Evolutionary conservation across 257 asterid genomes (phyloP), one percentile per base, ranked within the genome.

Genomic region (Paraleonurus japonicus): DNA sequence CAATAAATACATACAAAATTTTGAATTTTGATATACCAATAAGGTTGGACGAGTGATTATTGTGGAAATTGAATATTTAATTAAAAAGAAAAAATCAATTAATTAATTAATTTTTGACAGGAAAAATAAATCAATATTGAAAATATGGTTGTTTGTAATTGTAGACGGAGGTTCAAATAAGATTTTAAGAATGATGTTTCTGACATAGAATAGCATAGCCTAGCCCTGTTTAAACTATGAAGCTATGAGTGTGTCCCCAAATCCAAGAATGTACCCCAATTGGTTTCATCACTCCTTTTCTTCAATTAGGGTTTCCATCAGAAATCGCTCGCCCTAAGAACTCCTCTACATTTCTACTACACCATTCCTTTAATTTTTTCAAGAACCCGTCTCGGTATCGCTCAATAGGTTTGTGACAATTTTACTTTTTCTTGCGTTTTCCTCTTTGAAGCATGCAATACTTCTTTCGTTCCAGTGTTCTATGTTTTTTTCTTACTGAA

Each of bases 231-330:
- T n/a, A n/a, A n/a, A n/a, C n/a, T n/a, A n/a, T n/a, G n/a, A n/a
- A n/a, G n/a, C n/a, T n/a, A n/a, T n/a, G n/a, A n/a, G n/a, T n/a
- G 27, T 13, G 13, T 7, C 28, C 17, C 66, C 26, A 48, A 61
- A 55, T 68, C 70, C n/a, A 50, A 17, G 60, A 47, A n/a, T 69
- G 67, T 20, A 23, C 20, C 75, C 65, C 58, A 5, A 35, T 22
- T 35, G 43, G 4, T n/a, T 27, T 50, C 62, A 10, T 16, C 75
- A 39, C 3, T 41, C 23, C 62, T 28, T 50, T 28, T 19, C 13
- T 47, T n/a, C 51, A 23, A 58, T 77, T 81, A 81, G 85, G 85
- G 85, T 76, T 81, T 70, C 55, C 33, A 12, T 63, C 73, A 57
- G 66, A 45, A 13, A n/a, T 41, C 72, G 9, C 35, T 57, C 74